Conservation (phyloP, 176 grass and related monocot species). For the Carex scoparia region DNA sequence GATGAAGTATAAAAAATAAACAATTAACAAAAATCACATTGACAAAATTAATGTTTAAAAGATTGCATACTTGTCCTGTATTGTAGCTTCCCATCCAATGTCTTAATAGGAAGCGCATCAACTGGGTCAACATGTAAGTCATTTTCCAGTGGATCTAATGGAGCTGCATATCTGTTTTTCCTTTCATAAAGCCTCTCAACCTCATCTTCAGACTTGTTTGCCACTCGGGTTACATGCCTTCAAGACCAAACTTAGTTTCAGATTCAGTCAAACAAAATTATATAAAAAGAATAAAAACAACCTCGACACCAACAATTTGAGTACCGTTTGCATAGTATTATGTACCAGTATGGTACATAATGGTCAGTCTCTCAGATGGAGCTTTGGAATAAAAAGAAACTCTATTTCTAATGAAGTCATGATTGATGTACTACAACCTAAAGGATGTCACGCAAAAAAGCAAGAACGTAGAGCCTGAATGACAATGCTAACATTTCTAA, state of each 20-base stretch:
- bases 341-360: background rate
- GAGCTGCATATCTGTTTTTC: slow-evolving; percentile 45
- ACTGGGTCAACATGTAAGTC: slow-evolving; percentile 63
- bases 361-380: background rate
- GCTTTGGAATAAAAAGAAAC: background rate
- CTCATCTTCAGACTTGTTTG: slow-evolving; percentile 51
- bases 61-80: slow-evolving; percentile 50
- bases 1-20: background rate
- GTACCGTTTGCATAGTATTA: background rate
- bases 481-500: background rate
- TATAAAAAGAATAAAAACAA: background rate
- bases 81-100: slow-evolving; percentile 64
- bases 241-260: slow-evolving; percentile 19
- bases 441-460: background rate
- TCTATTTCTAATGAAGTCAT: background rate
- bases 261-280: background rate
- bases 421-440: background rate
- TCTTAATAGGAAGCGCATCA: slow-evolving; percentile 77
- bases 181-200: slow-evolving; percentile 78
- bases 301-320: background rate
- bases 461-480: background rate
- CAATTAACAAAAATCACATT: background rate
- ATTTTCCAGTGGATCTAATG: slow-evolving; percentile 23
- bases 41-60: background rate
- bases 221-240: slow-evolving; percentile 57